phyloP scores from a whole-genome alignment of 495 filamentous ascomycete genomes.

The Xylaria curta region DNA sequence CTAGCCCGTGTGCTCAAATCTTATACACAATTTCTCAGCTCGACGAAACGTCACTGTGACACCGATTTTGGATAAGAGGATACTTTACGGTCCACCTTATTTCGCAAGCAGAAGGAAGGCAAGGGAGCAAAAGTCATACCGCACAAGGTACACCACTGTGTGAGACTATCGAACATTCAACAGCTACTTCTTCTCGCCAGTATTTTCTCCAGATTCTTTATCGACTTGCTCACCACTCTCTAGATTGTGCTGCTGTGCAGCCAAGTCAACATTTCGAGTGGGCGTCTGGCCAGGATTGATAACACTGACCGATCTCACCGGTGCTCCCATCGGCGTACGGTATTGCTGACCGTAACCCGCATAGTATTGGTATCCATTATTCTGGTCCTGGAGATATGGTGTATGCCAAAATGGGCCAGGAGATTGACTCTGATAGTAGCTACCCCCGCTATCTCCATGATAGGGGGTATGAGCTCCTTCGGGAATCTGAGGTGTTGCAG shows the following conservation, averaged over 20 bases:
- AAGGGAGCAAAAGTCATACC: conserved; percentile 8
- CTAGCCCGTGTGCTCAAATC: conserved; percentile 18
- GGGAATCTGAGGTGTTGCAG: conserved; percentile 22
- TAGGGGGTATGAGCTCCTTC: conserved; percentile 18
- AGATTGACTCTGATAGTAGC: conserved; percentile 14
- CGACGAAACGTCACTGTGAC: conserved; percentile 6
- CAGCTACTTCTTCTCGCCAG: conserved; percentile 18
- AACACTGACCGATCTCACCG: conserved; percentile 2
- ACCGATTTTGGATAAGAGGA: conserved; percentile 15
- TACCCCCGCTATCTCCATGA: conserved; percentile 13
- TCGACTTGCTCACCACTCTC: conserved; percentile 16
- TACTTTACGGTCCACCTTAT: neutral
- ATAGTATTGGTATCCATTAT: conserved; percentile 24
- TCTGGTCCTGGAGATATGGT: conserved; percentile 25
- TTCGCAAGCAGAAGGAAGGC: conserved; percentile 13
- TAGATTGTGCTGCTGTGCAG: conserved; percentile 21
- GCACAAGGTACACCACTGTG: neutral
- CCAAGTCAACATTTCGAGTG: conserved; percentile 11
- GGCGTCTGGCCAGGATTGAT: conserved; percentile 19
- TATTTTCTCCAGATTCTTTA: conserved; percentile 11
- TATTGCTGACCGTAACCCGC: conserved; percentile 22
- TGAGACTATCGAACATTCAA: neutral
- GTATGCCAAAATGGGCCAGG: conserved; percentile 23
- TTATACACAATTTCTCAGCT: conserved; percentile 18
- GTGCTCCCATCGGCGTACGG: conserved; percentile 11